Evolutionary conservation across 306 rosid genomes (phyloP), one percentile per base, ranked within the genome.

Genomic region (Luffa acutangula): DNA sequence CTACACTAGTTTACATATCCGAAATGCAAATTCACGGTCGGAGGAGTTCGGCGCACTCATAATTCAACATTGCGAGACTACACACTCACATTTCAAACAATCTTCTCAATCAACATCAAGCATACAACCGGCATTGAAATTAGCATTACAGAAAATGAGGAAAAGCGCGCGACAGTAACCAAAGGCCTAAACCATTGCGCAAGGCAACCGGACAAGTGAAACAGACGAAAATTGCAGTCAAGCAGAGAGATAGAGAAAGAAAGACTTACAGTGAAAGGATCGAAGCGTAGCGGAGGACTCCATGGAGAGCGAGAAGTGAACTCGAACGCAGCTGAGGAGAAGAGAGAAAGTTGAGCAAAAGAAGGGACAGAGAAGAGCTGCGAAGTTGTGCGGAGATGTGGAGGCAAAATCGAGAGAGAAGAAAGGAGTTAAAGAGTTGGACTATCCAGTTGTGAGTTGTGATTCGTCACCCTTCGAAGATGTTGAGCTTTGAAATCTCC

Each of bases 221-320:
- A 53, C 66, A 62, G 34, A 15, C 59, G 63, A 9, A 81, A 1
- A 31, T n/a, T 45, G n/a, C 79, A 25, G 78, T 41, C 8, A 41
- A 66, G 69, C 8, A 53, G 39, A 75, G 78, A 70, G 77, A 80
- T 80, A 81, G 84, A 81, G 86, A 84, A 25, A 25, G 85, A 82
- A 84, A 83, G 80, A 81, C 37, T 65, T 89, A 92, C 98, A 89
- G 87, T 82, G 83, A 65, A 91, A 85, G 76, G 97, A 89, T 79
- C 91, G 93, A 89, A 89, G 82, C 59, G 85, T 86, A 63, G 90
- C 89, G 34, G 93, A 75, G 84, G 93, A 86, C 48, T 92, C 97
- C 98, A 95, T 92, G 83, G 82, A 60, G 64, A 21, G 71, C 20
- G 70, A 56, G 81, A 81, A 52, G 49, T 41, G 77, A 84, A 71